These are phyloP conservation scores for Nymphaea thermarum DNA, from an alignment of 164 flowering plant species.

Conservation along the genomic window DNA sequence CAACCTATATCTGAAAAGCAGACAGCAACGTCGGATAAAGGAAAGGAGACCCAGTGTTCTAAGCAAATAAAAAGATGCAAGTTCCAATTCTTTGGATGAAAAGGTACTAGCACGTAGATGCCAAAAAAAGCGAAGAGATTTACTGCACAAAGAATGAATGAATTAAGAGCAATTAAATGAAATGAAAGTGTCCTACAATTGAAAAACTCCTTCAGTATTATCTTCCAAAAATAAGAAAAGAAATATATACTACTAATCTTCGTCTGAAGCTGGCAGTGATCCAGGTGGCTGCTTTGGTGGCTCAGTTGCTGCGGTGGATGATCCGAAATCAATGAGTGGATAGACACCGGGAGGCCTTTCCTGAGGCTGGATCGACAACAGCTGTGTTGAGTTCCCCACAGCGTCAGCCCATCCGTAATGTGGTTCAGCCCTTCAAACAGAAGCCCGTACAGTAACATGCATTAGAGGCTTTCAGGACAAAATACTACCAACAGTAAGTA, in stretches of 20 bases:
- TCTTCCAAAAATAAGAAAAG: neutral
- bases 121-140: no score
- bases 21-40: no score
- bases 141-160: conserved; percentile 30
- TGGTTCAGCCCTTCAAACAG: conserved; percentile 66
- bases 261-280: neutral
- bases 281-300: conserved; percentile 16
- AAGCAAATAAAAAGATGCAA: no score
- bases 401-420: conserved; percentile 99
- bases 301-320: conserved; percentile 37
- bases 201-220: neutral
- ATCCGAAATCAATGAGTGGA: conserved; percentile 57
- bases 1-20: no score
- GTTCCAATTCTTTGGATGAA: no score
- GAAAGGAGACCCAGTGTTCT: no score
- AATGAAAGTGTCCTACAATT: neutral
- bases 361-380: conserved; percentile 65
- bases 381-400: conserved; percentile 85
- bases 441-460: no score
- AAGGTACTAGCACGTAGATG: no score
- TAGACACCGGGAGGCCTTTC: conserved; percentile 83
- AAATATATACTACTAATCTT: no score
- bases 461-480: no score
- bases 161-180: conserved; percentile 10
- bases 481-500: neutral